A percentile compares a stretch with the other conserved stretches of the same genome.
Evolutionary conservation across 2,329 filamentous ascomycete species (phyloP).

Genomic region (Immersiporthe knoxdaviesiana): DNA sequence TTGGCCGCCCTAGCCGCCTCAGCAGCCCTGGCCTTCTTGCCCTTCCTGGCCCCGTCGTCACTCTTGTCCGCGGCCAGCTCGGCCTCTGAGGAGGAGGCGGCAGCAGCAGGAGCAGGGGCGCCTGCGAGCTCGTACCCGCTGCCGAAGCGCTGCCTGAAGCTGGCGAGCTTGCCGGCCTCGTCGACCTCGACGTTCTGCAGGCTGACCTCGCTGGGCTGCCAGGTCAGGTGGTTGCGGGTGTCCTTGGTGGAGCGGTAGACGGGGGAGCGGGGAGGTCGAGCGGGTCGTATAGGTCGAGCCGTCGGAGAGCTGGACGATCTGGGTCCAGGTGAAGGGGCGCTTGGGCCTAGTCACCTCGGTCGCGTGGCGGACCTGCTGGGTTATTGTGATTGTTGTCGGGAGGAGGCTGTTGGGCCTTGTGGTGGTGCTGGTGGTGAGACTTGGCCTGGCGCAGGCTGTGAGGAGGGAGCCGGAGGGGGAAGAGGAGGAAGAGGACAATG

Average conservation of each 20-base stretch:
- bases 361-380: conserved; percentile 73
- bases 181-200: conserved; percentile 90
- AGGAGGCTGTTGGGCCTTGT: conserved; percentile 27
- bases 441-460: conserved; percentile 21
- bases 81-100: conserved; percentile 36
- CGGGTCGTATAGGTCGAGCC: conserved; percentile 81
- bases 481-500: conserved; percentile 32
- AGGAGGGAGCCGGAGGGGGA: conserved; percentile 30
- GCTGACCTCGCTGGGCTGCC: conserved; percentile 84
- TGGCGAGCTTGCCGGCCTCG: conserved; percentile 85
- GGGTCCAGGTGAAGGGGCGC: conserved; percentile 95
- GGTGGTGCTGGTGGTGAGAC: conserved; percentile 16
- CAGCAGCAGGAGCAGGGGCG: conserved; percentile 29
- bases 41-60: conserved; percentile 33
- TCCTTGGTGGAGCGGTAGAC: conserved; percentile 72
- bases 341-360: conserved; percentile 86
- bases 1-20: conserved; percentile 13
- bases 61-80: conserved; percentile 28
- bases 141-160: conserved; percentile 85
- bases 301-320: conserved; percentile 90
- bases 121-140: conserved; percentile 72
- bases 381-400: conserved; percentile 32
- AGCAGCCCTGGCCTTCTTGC: conserved; percentile 34
- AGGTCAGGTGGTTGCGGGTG: conserved; percentile 83
- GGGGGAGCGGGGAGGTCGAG: conserved; percentile 71